Base-by-base conservation (phyloP, 2,329 filamentous ascomycete species). In the Didymellaceae sp. region DNA sequence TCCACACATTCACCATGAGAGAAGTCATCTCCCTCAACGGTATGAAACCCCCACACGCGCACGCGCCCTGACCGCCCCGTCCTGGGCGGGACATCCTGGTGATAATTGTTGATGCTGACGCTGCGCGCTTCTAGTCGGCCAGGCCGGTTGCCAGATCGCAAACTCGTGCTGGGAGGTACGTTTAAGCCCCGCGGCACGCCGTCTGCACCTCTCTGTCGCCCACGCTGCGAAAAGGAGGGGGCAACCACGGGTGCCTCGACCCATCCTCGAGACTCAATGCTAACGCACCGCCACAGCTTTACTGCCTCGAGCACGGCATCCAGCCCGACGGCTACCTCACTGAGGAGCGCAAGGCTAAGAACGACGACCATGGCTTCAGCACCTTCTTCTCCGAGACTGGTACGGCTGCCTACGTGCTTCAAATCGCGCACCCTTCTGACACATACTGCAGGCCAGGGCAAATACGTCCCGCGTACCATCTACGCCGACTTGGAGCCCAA, bases 101-200 rank as follows among this genome's bases (percentile, higher is more conserved):
- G 44, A 54, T 56, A 38, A 58, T 57, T 59, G 48, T 61, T 53
- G 51, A 69, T 79, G 70, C 84, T 88, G 75, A 89, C 80, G 62
- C 37, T 65, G 58, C 59, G 71, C 78, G 74, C 71, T 77, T 77
- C 73, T 78, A 99, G 94, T 99, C 85, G 94, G 94, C 81, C 94
- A 99, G 86, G 94, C 94, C 77, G 94, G 94, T 89, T 97, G 94
- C 87, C 94, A 99, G 80, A 99, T 99, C 76, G 94, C 93, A 82
- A 99, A 99, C 85, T 94, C 94, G 71, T 97, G 94, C 87, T 99
- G 94, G 94, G 94, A 99, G 91, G 94, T 99, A 82, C 83, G 90
- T 83, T 73, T 71, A 18, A 5, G 28, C n/a, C 44, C 44, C 28
- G 30, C 10, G 21, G 46, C 47, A 40, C 52, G 42, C 56, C 24